These are phyloP conservation scores for Plantago ovata DNA, from an alignment of 257 asterid genomes.

Conservation along the genomic window DNA sequence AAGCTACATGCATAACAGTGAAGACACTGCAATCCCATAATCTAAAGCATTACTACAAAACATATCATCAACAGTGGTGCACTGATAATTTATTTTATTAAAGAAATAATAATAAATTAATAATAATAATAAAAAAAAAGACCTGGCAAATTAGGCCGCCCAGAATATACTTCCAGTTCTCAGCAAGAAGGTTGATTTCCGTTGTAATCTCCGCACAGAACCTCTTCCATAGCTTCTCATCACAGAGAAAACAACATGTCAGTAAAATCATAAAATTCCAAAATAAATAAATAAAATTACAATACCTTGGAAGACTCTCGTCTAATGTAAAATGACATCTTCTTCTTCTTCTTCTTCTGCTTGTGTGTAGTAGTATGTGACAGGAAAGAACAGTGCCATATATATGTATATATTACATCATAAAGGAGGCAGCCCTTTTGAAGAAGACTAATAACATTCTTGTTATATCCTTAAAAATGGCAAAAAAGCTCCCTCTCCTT, in stretches of 20 bases:
- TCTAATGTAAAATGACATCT: constrained; percentile 90
- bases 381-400: constrained; percentile 46
- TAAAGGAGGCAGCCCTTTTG: constrained; percentile 29
- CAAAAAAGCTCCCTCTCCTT: neutral
- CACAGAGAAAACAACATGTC: constrained; percentile 1
- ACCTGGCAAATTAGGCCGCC: constrained; percentile 74
- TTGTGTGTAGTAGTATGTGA: constrained; percentile 27
- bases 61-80: neutral
- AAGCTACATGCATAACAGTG: too few relatives aligned
- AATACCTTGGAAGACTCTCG: constrained; percentile 97
- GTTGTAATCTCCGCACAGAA: constrained; percentile 45
- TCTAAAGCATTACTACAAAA: too few relatives aligned
- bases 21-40: too few relatives aligned
- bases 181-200: constrained; percentile 63
- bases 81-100: neutral
- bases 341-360: too few relatives aligned
- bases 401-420: too few relatives aligned
- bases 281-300: constrained; percentile 4
- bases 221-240: constrained; percentile 65
- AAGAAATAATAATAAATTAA: constrained; percentile 10
- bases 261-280: constrained; percentile 11
- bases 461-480: constrained; percentile 16
- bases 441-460: constrained; percentile 35
- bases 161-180: constrained; percentile 64
- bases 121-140: constrained; percentile 13